Base-by-base conservation (phyloP, 176 grass and related monocot species). In the Cenchrus purpureus region DNA sequence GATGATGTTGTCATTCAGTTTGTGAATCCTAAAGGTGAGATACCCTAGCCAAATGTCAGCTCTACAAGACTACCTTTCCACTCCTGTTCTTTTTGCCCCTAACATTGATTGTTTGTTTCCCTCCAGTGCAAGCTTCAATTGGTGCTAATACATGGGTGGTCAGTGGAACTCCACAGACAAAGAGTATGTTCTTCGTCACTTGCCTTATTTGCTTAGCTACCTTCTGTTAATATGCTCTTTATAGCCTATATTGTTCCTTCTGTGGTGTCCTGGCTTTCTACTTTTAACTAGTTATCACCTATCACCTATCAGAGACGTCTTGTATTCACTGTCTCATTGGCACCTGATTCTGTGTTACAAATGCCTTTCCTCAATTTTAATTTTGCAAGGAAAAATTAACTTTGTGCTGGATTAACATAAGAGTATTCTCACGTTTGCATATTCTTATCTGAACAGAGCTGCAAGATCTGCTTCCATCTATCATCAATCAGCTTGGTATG, bases 1-100 rank as follows among this genome's bases (percentile, higher is more conserved):
- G 97, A 99, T 86, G 97, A 99, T 82, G 88, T 94, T 69, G 97
- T 96, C 65, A 96, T 96, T 81, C 93, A 98, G 87, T 99, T 99
- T 87, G 62, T 87, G 65, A 99, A 99, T 86, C 97, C 97, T 29
- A 99, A 98, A 96, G 97, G 97, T 99, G 74, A 77, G 46, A 79
- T 60, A 10, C 15, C 22, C 17, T 79, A 10, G 29, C 60, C 50
- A 16, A 80, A 16, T 44, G 25, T 43, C 5, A 13, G 20, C 25
- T 68, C 14, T 48, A 11, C 45, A 76, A 0, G 17, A 69, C 62
- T 70, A 69, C 54, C 46, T 57, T 45, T 82, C 15, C 40, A 31
- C 50, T 62, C 10, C 12, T 79, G 62, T 71, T n/a, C 42, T 15
- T 79, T 82, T 25, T 5, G 5, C 55, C 19, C 19, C 82, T 92